These are phyloP conservation scores for Stachybotrys chlorohalonatus DNA, from an alignment of 2,329 filamentous ascomycete species.

Conservation along the genomic window DNA sequence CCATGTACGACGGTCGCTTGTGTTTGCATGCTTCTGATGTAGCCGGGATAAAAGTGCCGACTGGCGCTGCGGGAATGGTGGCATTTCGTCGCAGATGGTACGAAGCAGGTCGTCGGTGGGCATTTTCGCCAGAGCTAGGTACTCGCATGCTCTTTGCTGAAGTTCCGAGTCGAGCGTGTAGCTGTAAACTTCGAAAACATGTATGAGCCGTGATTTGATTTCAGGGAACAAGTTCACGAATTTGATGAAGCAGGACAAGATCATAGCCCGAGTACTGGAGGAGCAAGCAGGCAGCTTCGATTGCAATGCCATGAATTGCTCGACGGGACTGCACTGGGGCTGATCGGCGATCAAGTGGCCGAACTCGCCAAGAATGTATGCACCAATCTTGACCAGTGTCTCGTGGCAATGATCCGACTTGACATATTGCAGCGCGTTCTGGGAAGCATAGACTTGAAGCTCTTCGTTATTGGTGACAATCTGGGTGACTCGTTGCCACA, in stretches of 20 bases:
- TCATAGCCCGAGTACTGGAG: slow-evolving; percentile 82
- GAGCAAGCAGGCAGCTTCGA: slow-evolving; percentile 84
- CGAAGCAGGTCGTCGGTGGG: slow-evolving; percentile 85
- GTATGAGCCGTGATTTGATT: slow-evolving; percentile 89
- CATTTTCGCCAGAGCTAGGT: slow-evolving; percentile 74
- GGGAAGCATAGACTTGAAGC: slow-evolving; percentile 89
- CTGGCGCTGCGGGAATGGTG: slow-evolving; percentile 88
- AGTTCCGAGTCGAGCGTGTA: slow-evolving; percentile 92
- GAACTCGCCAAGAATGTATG: slow-evolving; percentile 93
- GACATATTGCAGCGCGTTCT: slow-evolving; percentile 85
- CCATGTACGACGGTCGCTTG: slow-evolving; percentile 94
- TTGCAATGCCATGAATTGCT: slow-evolving; percentile 90
- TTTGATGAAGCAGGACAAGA: slow-evolving; percentile 92
- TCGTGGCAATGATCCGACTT: slow-evolving; percentile 93
- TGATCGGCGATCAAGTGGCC: slow-evolving; percentile 93
- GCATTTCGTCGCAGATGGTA: slow-evolving; percentile 97
- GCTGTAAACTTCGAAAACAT: slow-evolving; percentile 85
- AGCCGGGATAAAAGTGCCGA: slow-evolving; percentile 86
- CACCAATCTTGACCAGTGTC: slow-evolving; percentile 94
- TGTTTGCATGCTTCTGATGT: slow-evolving; percentile 88
- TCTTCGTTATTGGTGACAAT: slow-evolving; percentile 99
- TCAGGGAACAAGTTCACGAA: slow-evolving; percentile 98
- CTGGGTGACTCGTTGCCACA: slow-evolving; percentile 97
- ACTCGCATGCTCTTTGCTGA: slow-evolving; percentile 94
- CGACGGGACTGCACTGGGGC: slow-evolving; percentile 86